Evolutionary conservation across 208 protist species (phyloP).

Genomic region (Leishmania martiniquensis): DNA sequence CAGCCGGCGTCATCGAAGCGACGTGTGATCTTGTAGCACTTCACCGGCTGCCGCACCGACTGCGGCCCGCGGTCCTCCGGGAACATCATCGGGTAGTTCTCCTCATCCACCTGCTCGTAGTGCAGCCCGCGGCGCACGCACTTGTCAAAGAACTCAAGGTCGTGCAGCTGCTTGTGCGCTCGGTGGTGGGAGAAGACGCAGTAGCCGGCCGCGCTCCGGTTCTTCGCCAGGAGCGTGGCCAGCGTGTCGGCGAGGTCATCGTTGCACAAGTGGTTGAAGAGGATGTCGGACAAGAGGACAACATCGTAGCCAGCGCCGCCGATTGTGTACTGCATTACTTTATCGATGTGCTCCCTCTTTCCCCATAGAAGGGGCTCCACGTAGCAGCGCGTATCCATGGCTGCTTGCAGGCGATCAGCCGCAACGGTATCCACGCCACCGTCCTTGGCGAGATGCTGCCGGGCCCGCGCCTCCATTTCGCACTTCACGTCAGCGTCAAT

Average conservation of each 20-base stretch:
- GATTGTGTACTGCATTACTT: constrained; percentile 59
- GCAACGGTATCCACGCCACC: neutral
- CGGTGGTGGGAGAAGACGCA: constrained; percentile 93
- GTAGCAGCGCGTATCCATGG: constrained; percentile 30
- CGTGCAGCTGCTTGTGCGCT: constrained; percentile 81
- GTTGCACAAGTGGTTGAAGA: constrained; percentile 94
- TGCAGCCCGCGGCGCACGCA: constrained; percentile 68
- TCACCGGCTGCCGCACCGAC: constrained; percentile 79
- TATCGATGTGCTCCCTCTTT: constrained; percentile 69
- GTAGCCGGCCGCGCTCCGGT: constrained; percentile 64
- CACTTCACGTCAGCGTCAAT: constrained; percentile 50
- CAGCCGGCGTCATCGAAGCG: constrained; percentile 56
- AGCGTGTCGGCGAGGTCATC: constrained; percentile 82
- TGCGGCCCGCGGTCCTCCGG: constrained; percentile 84
- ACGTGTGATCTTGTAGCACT: constrained; percentile 74
- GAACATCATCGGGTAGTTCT: constrained; percentile 90
- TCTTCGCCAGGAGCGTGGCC: constrained; percentile 43
- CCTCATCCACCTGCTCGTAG: constrained; percentile 79
- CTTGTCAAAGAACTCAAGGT: constrained; percentile 90
- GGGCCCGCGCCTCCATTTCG: constrained; percentile 17
- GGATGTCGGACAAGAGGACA: constrained; percentile 89
- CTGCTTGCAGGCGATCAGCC: constrained; percentile 18
- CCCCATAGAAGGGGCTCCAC: constrained; percentile 88
- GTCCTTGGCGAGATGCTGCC: constrained; percentile 8
- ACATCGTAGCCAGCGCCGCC: constrained; percentile 73